phyloP scores from a whole-genome alignment of 2,329 filamentous ascomycete genomes.

The Tolypocladium amazonense region DNA sequence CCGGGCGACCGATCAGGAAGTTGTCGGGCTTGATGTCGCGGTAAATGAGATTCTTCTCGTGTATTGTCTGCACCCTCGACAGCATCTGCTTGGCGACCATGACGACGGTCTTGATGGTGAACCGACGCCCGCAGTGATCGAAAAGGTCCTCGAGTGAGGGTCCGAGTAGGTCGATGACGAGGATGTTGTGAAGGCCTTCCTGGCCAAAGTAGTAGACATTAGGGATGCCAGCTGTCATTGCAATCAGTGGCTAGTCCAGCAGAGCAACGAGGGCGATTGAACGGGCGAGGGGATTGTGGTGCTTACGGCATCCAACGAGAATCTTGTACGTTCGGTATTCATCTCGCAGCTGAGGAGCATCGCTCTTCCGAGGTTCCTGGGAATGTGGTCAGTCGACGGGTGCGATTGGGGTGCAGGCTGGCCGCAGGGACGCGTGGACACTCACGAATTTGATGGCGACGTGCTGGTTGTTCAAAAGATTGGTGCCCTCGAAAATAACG shows the following conservation, averaged over 20 bases:
- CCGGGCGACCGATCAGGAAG: constrained; percentile 89
- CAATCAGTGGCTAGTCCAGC: constrained; percentile 9
- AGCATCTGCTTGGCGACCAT: constrained; percentile 99
- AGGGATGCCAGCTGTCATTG: constrained; percentile 72
- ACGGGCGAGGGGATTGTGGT: background rate
- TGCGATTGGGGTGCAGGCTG: background rate
- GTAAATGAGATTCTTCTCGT: constrained; percentile 99
- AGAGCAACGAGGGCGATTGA: background rate
- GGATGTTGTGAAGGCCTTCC: constrained; percentile 95
- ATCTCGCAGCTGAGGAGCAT: constrained; percentile 93
- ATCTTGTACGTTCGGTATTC: constrained; percentile 99
- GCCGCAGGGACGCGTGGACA: constrained; percentile 13
- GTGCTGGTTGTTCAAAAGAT: constrained; percentile 97
- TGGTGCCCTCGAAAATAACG: constrained; percentile 98
- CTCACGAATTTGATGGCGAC: constrained; percentile 98
- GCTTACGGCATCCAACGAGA: constrained; percentile 93
- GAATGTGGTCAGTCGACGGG: background rate
- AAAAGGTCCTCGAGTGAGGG: constrained; percentile 95
- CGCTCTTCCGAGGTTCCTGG: constrained; percentile 95
- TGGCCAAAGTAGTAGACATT: constrained; percentile 99
- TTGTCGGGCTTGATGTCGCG: constrained; percentile 99
- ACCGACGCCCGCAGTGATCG: constrained; percentile 90
- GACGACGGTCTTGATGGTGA: constrained; percentile 94
- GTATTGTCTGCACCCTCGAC: constrained; percentile 83
- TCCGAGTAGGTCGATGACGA: constrained; percentile 92